Evolutionary conservation across 2,329 filamentous ascomycete species (phyloP).

Genomic region (Colletotrichum graminicola): DNA sequence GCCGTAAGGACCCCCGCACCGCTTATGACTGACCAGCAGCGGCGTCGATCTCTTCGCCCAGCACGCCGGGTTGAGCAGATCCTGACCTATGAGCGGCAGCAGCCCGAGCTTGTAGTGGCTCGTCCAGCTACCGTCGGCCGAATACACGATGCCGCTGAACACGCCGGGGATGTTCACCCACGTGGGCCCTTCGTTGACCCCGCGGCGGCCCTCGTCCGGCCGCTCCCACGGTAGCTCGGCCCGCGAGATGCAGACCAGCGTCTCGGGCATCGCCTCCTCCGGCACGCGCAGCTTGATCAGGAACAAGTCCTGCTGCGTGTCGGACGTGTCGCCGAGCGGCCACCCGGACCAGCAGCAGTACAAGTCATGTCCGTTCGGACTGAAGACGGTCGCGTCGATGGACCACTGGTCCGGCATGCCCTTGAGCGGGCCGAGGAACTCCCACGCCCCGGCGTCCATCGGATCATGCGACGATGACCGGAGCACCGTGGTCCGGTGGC

Average conservation of each 20-base stretch:
- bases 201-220: constrained; percentile 51
- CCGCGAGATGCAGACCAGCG: constrained; percentile 61
- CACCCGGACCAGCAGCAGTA: constrained; percentile 65
- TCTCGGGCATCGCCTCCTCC: constrained; percentile 57
- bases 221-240: constrained; percentile 65
- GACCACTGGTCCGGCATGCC: constrained; percentile 63
- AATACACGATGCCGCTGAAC: constrained; percentile 66
- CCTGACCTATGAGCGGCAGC: constrained; percentile 65
- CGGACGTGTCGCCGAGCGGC: constrained; percentile 52
- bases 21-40: constrained; percentile 63
- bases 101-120: constrained; percentile 65
- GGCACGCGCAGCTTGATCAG: constrained; percentile 52
- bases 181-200: constrained; percentile 68
- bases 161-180: constrained; percentile 64
- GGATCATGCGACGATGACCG: constrained; percentile 56
- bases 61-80: constrained; percentile 57
- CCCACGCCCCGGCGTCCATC: constrained; percentile 62
- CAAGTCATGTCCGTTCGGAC: constrained; percentile 58
- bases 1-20: constrained; percentile 62
- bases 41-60: constrained; percentile 66
- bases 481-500: constrained; percentile 55
- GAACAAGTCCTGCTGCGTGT: constrained; percentile 36
- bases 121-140: constrained; percentile 69
- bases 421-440: constrained; percentile 62
- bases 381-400: constrained; percentile 67